phyloP scores from a whole-genome alignment of 306 rosid genomes.

The Vigna reflexopilosa region DNA sequence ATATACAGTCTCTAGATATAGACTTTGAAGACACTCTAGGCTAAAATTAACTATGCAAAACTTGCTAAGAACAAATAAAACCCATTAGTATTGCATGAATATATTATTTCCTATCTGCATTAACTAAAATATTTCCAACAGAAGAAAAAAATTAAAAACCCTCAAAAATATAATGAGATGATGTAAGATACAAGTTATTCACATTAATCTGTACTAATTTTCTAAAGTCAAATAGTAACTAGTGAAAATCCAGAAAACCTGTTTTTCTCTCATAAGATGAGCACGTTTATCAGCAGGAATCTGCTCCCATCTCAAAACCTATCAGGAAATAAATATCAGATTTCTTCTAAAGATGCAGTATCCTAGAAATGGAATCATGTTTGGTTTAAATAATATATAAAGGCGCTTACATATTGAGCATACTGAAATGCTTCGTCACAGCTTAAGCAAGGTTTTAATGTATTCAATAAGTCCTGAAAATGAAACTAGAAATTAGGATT shows the following conservation, averaged over 20 bases:
- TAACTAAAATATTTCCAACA: not conserved
- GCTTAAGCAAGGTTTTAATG: conserved; percentile 65
- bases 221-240: conserved; percentile 22
- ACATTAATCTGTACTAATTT: conserved; percentile 13
- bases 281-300: conserved; percentile 95
- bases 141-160: not conserved
- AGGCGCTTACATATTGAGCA: conserved; percentile 75
- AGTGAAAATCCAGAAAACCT: conserved; percentile 56
- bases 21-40: too few relatives aligned
- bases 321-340: conserved; percentile 35
- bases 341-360: conserved; percentile 21
- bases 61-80: not conserved
- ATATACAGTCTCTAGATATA: too few relatives aligned
- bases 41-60: not conserved
- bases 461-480: conserved; percentile 74
- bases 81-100: not conserved
- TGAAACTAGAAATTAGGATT: conserved; percentile 25
- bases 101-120: not conserved
- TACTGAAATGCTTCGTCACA: conserved; percentile 77
- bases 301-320: conserved; percentile 94
- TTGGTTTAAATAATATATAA: conserved; percentile 32
- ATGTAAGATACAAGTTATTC: not conserved
- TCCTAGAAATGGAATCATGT: conserved; percentile 31
- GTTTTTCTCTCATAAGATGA: conserved; percentile 86
- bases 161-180: not conserved